phyloP scores from a whole-genome alignment of 164 flowering plant genomes.

The Annona cherimola region DNA sequence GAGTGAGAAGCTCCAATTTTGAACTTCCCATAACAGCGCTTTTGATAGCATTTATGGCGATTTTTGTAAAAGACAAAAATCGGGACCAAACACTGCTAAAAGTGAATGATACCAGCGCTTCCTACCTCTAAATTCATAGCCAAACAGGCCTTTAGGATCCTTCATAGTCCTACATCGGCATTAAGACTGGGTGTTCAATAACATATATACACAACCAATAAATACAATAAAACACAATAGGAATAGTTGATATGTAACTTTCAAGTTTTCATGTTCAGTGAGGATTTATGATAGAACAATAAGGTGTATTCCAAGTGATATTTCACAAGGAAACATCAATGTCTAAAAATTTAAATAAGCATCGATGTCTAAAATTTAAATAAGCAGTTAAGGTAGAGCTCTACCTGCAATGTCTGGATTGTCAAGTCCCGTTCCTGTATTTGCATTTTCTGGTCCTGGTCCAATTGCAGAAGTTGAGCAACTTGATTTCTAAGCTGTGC shows the following conservation, averaged over 20 bases:
- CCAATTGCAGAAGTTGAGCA: conserved; percentile 70
- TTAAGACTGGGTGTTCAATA: neutral
- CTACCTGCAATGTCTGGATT: conserved; percentile 76
- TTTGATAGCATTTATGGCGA: no score
- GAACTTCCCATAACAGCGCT: no score
- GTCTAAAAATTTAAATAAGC: neutral
- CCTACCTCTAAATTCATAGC: no score
- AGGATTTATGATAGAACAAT: neutral
- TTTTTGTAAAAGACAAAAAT: no score
- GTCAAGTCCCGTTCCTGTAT: conserved; percentile 67
- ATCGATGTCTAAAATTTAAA: neutral
- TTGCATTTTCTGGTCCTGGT: conserved; percentile 78
- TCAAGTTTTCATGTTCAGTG: neutral
- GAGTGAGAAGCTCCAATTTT: no score
- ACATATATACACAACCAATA: neutral
- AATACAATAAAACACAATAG: neutral
- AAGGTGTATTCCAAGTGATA: neutral
- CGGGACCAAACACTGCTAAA: no score
- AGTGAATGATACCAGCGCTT: no score
- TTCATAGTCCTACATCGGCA: neutral
- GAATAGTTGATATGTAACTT: neutral
- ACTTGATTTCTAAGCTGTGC: conserved; percentile 82
- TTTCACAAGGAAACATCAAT: neutral
- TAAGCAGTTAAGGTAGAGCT: neutral
- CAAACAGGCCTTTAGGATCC: no score